Evolutionary conservation across 2,329 filamentous ascomycete genomes (phyloP), one percentile per base, ranked within the genome.

Genomic region (Biscogniauxia mediterranea): DNA sequence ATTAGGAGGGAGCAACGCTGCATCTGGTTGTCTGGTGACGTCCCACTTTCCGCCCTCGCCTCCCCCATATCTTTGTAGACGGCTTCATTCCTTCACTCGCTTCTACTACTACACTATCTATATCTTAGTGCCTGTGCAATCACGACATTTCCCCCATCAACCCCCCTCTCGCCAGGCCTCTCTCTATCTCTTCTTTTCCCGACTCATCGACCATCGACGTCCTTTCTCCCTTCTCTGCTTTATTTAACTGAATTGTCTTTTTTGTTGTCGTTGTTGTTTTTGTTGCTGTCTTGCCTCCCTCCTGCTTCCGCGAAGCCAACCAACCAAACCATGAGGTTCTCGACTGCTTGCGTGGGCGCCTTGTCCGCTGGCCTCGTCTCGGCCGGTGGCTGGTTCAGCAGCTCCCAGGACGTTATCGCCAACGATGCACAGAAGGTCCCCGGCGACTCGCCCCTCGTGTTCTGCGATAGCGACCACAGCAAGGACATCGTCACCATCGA

Each of bases 391-490:
- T 76, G 78, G 71, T 83, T 83, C 64, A 79, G 80, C 68, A 70
- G 74, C 63, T 77, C 79, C 53, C 80, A 84, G 72, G 79, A 81
- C 65, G 77, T 81, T 60, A 75, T 81, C 61, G 77, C 79, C 56
- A 80, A 80, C 61, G 80, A 80, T 25, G 78, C 85, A 53, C 80
- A 85, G 75, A 84, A 88, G 66, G 90, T 97, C 17, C 89, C 91
- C 0, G 93, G 95, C 75, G 82, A 94, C 56, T 97, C 94, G 73
- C 94, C 95, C 28, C 83, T 99, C 62, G 81, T 87, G 72, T 91
- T 90, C 78, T 99, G 95, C 75, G 71, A 76, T 67, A 79, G 80
- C 61, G 83, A 91, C 64, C 90, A 91, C 61, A 77, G 78, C 55
- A 76, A 86, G 56, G 87, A 97, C 75, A 84, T 93, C 60, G 80